Evolutionary conservation across 2,329 filamentous ascomycete species (phyloP), one percentile per base, ranked within the genome.

Genomic region (Pyricularia grisea): DNA sequence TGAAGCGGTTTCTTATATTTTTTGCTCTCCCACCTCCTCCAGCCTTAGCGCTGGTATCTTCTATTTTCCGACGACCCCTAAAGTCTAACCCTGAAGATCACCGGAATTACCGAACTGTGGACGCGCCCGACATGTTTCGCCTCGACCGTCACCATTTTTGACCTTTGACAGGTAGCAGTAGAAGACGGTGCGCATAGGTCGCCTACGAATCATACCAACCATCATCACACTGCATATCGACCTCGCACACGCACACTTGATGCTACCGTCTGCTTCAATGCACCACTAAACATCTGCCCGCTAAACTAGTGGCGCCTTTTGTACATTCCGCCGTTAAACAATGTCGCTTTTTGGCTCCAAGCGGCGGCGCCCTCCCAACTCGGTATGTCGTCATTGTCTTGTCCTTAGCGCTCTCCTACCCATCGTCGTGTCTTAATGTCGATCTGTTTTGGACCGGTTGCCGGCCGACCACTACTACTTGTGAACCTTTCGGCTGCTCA

Each of bases 301-400:
- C 60, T 63, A 63, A 23, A 63, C 23, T 33, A 67, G 65, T 55
- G 23, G 65, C 23, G 36, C 33, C 33, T 33, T 55, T 28, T 30
- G 30, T 66, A n/a, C 65, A 50, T 11, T 55, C 23, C 42, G 33
- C 36, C 36, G 36, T 55, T 14, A n/a, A 67, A 55, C 42, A 55
- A 50, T 55, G 25, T 67, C 65, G 23, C 65, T 67, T 25, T 86
- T 87, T 77, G 81, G 80, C 73, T 83, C 83, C 72, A 81, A 81
- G 78, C 84, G 80, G 77, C 82, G 81, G 75, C 79, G 82, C 72
- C 78, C 79, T 77, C 79, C 80, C 69, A 78, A 79, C 74, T 80
- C 80, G 80, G 84, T 86, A 82, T 79, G 83, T 80, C 72, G 70
- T 68, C 68, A 68, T 69, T 61, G 60, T 60, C 30, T 69, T 33